Base-by-base conservation (phyloP, 495 filamentous ascomycete genomes). In the Penicillium robsamsonii region DNA sequence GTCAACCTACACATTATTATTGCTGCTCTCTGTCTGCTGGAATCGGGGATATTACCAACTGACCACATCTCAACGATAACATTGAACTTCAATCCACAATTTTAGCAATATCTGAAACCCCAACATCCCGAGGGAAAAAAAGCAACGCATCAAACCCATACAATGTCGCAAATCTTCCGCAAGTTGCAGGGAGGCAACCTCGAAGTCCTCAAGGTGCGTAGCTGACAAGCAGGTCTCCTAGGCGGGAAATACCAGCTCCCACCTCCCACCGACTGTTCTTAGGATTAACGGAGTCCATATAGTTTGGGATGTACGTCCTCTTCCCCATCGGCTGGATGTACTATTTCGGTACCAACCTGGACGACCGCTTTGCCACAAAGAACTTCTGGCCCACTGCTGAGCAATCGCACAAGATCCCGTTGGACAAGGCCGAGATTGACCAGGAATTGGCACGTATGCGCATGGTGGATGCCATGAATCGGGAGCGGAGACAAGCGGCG, bases 241-340 rank as follows among this genome's bases (percentile, higher is more conserved):
- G 4, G 2, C 25, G 18, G 15, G 8, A 17, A 20, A 4, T 49
- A 1, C 30, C 45, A 24, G 6, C 12, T 20, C 11, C 18, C 11
- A 18, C 18, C 6, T 13, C n/a, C 17, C 4, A 8, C n/a, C 0
- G 22, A 13, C 31, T 17, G 17, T 31, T 22, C 29, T 5, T 20
- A 5, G 24, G 13, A 50, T 62, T 55, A 30, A 51, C 42, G 15
- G 7, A 40, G 44, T 17, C 6, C 25, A 38, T 40, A 0, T 31
- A 97, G 92, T 97, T 97, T 76, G 91, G 92, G 76, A 88, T 93
- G 81, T 98, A 97, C 78, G 87, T 98, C 75, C 86, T 97, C 80
- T 97, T 98, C 75, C 94, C 94, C 22, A 97, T 98, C 63, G 92
- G 89, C 58, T 90, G 94, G 78, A 98, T 98, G 94, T 98, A 96